Percentiles rank a stretch among this genome's conserved stretches.
Evolutionary conservation across 2,329 filamentous ascomycete genomes (phyloP).

Genomic region (Fusarium caatingaense): DNA sequence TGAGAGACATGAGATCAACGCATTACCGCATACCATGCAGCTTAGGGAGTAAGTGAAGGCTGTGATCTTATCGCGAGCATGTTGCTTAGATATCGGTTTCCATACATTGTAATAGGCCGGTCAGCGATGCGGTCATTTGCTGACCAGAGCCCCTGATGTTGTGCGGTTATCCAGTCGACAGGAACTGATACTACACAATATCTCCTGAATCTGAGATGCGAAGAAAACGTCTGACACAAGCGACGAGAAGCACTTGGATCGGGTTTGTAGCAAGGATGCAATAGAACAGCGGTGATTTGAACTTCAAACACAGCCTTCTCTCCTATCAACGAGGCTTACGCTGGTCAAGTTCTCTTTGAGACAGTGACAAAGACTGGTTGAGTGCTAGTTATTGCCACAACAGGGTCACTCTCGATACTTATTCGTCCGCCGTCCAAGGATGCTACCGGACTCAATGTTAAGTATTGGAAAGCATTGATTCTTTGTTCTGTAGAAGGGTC

Average conservation of each 20-base stretch:
- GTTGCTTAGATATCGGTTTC: too few relatives aligned
- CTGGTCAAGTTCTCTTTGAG: neutral
- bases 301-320: neutral
- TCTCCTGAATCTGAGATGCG: neutral
- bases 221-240: neutral
- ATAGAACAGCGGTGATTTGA: neutral
- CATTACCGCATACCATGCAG: neutral
- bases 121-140: neutral
- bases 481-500: neutral
- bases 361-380: neutral
- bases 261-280: neutral
- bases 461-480: neutral
- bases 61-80: neutral
- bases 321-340: neutral
- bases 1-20: neutral
- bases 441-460: neutral
- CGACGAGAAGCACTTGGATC: neutral
- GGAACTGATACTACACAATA: neutral
- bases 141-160: neutral
- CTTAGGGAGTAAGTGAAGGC: neutral
- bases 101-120: neutral
- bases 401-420: neutral
- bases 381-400: constrained; percentile 5
- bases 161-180: neutral
- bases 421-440: neutral